Evolutionary conservation across 208 protist genomes (phyloP), one percentile per base, ranked within the genome.

Genomic region (Entamoeba histolytica): DNA sequence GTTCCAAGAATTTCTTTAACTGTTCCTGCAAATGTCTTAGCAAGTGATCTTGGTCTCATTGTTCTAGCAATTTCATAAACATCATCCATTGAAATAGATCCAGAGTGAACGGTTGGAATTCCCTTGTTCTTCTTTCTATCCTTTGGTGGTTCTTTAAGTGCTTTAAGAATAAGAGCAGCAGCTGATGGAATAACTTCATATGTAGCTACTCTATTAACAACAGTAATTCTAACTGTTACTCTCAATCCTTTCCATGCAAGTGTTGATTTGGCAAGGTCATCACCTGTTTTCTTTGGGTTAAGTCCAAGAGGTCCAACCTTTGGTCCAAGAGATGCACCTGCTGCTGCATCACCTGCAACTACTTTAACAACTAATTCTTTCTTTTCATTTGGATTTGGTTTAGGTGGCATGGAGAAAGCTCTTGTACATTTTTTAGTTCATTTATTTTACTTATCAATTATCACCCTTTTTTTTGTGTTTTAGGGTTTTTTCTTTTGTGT

Each of bases 261-360:
- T 94, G 98, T 99, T 93, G 95, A 96, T 96, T 99, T 99, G 94
- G 98, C 98, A 95, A 99, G 99, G 95, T 99, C 98, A 95, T 99
- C 98, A 96, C 98, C 98, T 95, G 99, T 97, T 96, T 99, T 99
- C 97, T 99, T 99, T 93, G 99, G 98, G 94, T 98, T 92, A 49
- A 99, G 96, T 97, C 99, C 99, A 61, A 99, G 97, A 87, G 99
- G 98, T 97, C 98, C 98, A 95, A 99, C 96, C 97, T 99, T 99
- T 61, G 98, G 99, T 23, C 47, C 91, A 49, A 92, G 49, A 35
- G 47, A 55, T 31, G 47, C 49, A 52, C 47, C 31, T 19, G 47
- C 91, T n/a, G 47, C 91, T 19, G 91, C 91, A 52, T 92, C 91
- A 31, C 91, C 91, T 51, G 47, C 91, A 92, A 92, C 49, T 19